These are phyloP conservation scores for Pseudogymnoascus verrucosus DNA, from an alignment of 2,329 filamentous ascomycete genomes.

Conservation along the genomic window DNA sequence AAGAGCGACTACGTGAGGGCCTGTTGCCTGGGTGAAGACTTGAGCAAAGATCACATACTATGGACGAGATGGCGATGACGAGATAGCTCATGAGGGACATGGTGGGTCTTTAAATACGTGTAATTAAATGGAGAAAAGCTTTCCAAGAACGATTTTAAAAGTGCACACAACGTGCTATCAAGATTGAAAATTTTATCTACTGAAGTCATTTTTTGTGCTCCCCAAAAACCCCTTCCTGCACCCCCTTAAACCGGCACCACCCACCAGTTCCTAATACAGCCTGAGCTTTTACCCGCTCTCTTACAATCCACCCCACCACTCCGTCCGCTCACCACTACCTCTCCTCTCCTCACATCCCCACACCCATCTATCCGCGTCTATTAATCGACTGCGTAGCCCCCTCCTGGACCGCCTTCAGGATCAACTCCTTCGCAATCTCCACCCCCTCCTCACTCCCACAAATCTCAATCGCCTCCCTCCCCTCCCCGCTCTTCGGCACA, in stretches of 20 bases:
- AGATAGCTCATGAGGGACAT: no score
- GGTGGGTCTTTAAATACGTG: no score
- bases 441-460: conserved; percentile 70
- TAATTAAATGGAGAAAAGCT: background rate
- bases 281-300: background rate
- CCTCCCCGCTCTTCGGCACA: conserved; percentile 72
- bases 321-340: background rate
- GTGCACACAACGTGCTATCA: background rate
- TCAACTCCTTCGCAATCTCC: conserved; percentile 80
- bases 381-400: conserved; percentile 29
- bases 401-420: conserved; percentile 71
- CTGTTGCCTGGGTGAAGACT: no score
- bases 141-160: background rate
- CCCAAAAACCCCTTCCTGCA: background rate
- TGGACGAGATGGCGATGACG: no score
- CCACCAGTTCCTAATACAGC: background rate
- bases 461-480: conserved; percentile 82
- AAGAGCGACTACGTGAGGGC: background rate
- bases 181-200: background rate
- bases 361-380: background rate
- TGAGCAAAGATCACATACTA: no score
- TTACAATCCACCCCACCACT: background rate
- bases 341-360: background rate
- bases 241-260: background rate
- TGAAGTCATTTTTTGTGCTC: conserved; percentile 4